Base-by-base conservation (phyloP, 371 early-diverging fungal species). In the Mucor sp. region DNA sequence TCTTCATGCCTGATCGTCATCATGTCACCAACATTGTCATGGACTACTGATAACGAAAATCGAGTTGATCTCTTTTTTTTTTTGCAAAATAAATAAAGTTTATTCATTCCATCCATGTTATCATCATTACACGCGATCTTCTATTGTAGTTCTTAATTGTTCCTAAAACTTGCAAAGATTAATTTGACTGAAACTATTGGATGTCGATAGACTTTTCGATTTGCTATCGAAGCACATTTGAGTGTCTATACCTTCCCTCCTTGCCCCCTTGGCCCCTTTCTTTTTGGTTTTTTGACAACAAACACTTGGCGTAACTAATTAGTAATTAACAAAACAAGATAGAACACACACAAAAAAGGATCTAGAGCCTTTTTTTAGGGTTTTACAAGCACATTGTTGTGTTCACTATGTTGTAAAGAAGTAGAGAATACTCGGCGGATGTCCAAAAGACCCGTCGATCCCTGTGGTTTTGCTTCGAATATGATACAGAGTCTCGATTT, bases 1-100 rank as follows among this genome's bases (percentile, higher is more conserved):
- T 56, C 32, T 56, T 56, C 17, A 56, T 56, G 56, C 56, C 56
- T 56, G 56, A 56, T 56, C 56, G 32, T 32, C 56, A 56, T 56
- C 27, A 30, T 56, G 56, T 56, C 19, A 56, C 27, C 21, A 50
- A 50, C 23, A 50, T 50, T 19, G 23, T 25, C 12, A 23, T 50
- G 50, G 50, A 50, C 12, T 56, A 30, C 15, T 56, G 12, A 30
- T 47, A 8, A 56, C 27, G 21, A 6, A 47, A 15, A 47, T 17
- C 8, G 56, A 56, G 56, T 56, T 56, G 56, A 56, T 32, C 56
- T 56, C 56, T 56, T 56, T 37, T 37, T 7, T 37, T 12, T 37
- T 44, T 30, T 30, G 8, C 44, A 43, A 43, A 43, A 5, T 7
- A 48, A 50, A 50, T 50, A 50, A 50, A 50, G 14, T 25, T 50